A percentile compares a stretch with the other conserved stretches of the same genome.
Conservation (phyloP, 441 rosid species). For the Isatis lusitanica region DNA sequence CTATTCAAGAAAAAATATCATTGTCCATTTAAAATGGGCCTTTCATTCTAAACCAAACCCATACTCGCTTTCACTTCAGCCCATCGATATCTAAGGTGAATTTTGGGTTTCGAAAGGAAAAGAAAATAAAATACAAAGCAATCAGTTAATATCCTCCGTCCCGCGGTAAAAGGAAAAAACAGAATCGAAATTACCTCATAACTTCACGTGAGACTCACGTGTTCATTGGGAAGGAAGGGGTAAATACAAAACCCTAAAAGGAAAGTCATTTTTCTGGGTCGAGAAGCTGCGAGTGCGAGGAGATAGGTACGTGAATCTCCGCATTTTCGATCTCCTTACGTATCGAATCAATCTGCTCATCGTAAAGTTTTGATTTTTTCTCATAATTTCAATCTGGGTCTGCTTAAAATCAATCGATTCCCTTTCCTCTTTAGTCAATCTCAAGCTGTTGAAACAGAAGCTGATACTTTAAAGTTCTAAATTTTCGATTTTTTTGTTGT, state of each 20-base stretch:
- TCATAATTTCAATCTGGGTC: constrained; percentile 18
- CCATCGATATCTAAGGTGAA: not conserved
- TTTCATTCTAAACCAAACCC: not conserved
- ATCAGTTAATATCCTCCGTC: not conserved
- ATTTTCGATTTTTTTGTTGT: not conserved
- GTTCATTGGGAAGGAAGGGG: not conserved
- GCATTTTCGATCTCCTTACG: constrained; percentile 6
- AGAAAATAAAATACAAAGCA: not conserved
- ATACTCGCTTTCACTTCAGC: not conserved
- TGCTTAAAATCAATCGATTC: not conserved
- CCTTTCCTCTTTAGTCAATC: not conserved
- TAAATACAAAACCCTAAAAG: constrained; percentile 1
- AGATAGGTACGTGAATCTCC: constrained; percentile 8
- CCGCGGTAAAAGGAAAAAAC: constrained; percentile 18
- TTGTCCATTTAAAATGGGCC: not conserved
- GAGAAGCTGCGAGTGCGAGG: not conserved
- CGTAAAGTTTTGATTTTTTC: not conserved
- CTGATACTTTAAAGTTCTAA: not conserved
- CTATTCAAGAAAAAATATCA: no score
- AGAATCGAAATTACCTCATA: not conserved
- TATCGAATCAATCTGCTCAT: not conserved
- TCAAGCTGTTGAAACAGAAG: not conserved
- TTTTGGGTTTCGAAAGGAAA: not conserved
- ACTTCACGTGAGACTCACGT: constrained; percentile 28
- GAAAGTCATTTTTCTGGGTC: not conserved